Evolutionary conservation across 768 basidiomycete genomes (phyloP), one percentile per base, ranked within the genome.

Genomic region (Amanita muscaria): DNA sequence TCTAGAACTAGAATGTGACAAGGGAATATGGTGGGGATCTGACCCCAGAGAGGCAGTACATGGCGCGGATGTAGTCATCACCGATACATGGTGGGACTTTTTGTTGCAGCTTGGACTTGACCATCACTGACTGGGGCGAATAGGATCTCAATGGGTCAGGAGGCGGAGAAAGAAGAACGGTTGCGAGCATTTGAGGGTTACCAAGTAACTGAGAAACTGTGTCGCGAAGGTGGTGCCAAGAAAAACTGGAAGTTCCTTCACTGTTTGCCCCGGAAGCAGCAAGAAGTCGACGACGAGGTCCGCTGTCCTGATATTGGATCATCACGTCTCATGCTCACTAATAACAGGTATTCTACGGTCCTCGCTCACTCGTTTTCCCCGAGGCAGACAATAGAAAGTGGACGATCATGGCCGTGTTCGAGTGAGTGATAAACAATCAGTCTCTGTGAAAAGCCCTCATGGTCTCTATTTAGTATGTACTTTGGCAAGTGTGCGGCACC

Each of bases 121-220:
- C 25, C 30, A 3, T 50, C 9, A 40, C 34, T 31, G 9, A 21
- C 27, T 16, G 18, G 27, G 15, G 1, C 16, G 23, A 32, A 7
- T 24, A 93, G 90, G 92, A 91, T 98, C 51, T 97, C 94, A 2
- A 98, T 99, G 96, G 96, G 96, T 14, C 91, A 96, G 63, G 96
- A 98, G 64, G 85, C 82, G 1, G 92, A 98, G 62, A 90, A 92
- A 51, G 87, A 69, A 24, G 80, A 89, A 53, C 80, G 94, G 12
- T 61, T 94, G 33, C 67, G 76, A 40, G 94, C 89, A 47, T 99
- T 99, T 65, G 51, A 76, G 14, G 93, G 96, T 2, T 99, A 88
- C 63, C 96, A 97, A 58, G 80, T 99, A 39, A 98, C 94, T 2
- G 91, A 97, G 60, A 65, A 76, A 24, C 73, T 98, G 23, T 92